These are phyloP conservation scores for Phyllosticta paracitricarpa DNA, from an alignment of 2,329 filamentous ascomycete genomes.

Conservation along the genomic window DNA sequence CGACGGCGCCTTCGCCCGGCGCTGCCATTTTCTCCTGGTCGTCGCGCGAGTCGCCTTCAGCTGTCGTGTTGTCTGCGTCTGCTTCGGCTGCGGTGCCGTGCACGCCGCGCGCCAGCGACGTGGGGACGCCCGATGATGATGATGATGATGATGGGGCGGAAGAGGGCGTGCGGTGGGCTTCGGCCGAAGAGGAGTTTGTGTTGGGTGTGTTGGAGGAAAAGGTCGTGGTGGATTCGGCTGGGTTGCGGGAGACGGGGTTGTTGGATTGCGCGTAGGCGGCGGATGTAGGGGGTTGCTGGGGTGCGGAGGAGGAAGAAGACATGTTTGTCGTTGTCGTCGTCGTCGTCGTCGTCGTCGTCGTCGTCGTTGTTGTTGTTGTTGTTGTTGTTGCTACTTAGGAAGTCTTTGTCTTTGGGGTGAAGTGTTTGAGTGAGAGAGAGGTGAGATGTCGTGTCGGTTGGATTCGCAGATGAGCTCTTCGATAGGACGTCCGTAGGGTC, in stretches of 20 bases:
- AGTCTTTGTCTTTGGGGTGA: no score
- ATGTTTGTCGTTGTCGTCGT: slow-evolving; percentile 24
- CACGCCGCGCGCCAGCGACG: slow-evolving; percentile 32
- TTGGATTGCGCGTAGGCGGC: slow-evolving; percentile 38
- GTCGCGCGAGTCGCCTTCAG: slow-evolving; percentile 35
- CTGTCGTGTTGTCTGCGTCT: slow-evolving; percentile 30
- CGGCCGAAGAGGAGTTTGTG: slow-evolving; percentile 15
- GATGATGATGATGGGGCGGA: slow-evolving; percentile 12
- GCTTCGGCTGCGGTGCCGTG: slow-evolving; percentile 32
- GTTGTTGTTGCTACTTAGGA: no score
- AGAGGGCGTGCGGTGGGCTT: slow-evolving; percentile 24
- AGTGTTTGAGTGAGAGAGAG: no score
- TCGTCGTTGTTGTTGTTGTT: neutral
- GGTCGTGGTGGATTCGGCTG: slow-evolving; percentile 27
- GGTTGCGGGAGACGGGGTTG: slow-evolving; percentile 35
- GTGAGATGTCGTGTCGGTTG: no score
- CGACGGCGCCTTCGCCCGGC: slow-evolving; percentile 36
- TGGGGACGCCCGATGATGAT: slow-evolving; percentile 23
- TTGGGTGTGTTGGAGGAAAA: slow-evolving; percentile 21
- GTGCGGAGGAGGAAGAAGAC: slow-evolving; percentile 30
- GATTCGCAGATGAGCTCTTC: no score
- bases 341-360: no score
- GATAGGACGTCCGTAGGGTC: no score
- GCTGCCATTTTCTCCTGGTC: slow-evolving; percentile 35
- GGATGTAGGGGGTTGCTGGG: slow-evolving; percentile 34